These are phyloP conservation scores for Boletellus emodensis DNA, from an alignment of 768 basidiomycete genomes.

Conservation along the genomic window DNA sequence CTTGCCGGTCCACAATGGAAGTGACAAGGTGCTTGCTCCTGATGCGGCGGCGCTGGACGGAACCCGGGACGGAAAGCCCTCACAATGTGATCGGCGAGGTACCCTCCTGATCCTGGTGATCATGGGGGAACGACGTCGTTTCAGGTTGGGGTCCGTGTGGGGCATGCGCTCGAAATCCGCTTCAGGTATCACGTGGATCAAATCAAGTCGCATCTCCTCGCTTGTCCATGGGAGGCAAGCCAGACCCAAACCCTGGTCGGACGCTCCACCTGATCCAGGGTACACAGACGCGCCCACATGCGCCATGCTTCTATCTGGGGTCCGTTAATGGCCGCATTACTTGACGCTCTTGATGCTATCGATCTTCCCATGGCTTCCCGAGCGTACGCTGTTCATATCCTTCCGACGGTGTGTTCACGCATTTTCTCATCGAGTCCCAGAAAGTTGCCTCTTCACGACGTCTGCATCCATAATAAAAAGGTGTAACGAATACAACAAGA, in stretches of 20 bases:
- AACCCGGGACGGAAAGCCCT: not conserved
- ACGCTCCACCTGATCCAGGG: not conserved
- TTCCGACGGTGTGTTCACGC: constrained; percentile 1
- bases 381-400: not conserved
- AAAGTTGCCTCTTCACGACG: no score
- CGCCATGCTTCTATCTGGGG: constrained; percentile 9
- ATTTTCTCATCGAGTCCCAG: not conserved
- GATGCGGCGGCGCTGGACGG: not conserved
- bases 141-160: not conserved
- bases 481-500: not conserved
- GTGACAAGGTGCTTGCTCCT: not conserved
- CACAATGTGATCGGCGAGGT: not conserved
- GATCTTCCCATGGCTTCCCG: constrained; percentile 3
- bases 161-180: constrained; percentile 3
- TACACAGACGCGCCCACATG: not conserved
- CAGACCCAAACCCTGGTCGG: not conserved
- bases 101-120: constrained; percentile 2
- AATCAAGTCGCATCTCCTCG: not conserved
- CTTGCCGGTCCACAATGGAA: not conserved
- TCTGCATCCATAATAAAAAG: no score
- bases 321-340: constrained; percentile 8
- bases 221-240: not conserved
- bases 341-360: not conserved
- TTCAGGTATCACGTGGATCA: constrained; percentile 7
- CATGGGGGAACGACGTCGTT: not conserved